phyloP scores from a whole-genome alignment of 2,329 filamentous ascomycete genomes.

The Colletotrichum euphorbiae region DNA sequence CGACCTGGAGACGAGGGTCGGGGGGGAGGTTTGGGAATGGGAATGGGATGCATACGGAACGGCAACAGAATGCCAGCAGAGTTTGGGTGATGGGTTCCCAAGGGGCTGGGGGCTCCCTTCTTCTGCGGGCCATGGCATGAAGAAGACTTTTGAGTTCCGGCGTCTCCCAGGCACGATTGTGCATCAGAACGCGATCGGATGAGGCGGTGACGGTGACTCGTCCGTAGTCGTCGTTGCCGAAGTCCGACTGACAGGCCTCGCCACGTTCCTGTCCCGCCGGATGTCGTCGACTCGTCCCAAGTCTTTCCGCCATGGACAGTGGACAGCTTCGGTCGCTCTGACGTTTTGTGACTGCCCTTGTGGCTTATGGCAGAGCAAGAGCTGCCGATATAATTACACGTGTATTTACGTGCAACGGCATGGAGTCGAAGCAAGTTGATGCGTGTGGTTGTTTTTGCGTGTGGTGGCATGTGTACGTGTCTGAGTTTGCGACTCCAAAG shows the following conservation, averaged over 20 bases:
- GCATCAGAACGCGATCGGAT: slow-evolving; percentile 33
- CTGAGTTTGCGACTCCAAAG: slow-evolving; percentile 13
- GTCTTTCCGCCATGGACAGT: slow-evolving; percentile 25
- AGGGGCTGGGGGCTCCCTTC: slow-evolving; percentile 17
- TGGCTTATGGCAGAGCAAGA: slow-evolving; percentile 10
- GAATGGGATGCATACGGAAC: slow-evolving; percentile 39
- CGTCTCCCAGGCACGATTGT: slow-evolving; percentile 32
- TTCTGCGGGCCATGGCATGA: slow-evolving; percentile 32
- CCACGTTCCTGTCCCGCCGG: slow-evolving; percentile 23
- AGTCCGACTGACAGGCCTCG: slow-evolving; percentile 20
- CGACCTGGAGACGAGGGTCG: slow-evolving; percentile 36
- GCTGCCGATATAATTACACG: not conserved
- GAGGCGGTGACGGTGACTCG: slow-evolving; percentile 39
- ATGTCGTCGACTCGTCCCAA: slow-evolving; percentile 36
- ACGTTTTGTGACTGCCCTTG: slow-evolving; percentile 20
- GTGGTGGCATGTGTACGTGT: slow-evolving; percentile 4
- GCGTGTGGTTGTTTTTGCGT: slow-evolving; percentile 14
- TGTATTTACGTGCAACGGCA: not conserved
- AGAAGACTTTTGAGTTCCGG: slow-evolving; percentile 34
- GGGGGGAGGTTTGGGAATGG: slow-evolving; percentile 28
- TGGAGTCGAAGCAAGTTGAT: not conserved
- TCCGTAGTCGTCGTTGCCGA: slow-evolving; percentile 25
- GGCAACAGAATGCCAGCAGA: slow-evolving; percentile 33
- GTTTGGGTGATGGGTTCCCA: slow-evolving; percentile 1
- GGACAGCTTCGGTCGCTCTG: slow-evolving; percentile 26